phyloP scores from a whole-genome alignment of 352 stramenopile genomes.

The Phytophthora pini region DNA sequence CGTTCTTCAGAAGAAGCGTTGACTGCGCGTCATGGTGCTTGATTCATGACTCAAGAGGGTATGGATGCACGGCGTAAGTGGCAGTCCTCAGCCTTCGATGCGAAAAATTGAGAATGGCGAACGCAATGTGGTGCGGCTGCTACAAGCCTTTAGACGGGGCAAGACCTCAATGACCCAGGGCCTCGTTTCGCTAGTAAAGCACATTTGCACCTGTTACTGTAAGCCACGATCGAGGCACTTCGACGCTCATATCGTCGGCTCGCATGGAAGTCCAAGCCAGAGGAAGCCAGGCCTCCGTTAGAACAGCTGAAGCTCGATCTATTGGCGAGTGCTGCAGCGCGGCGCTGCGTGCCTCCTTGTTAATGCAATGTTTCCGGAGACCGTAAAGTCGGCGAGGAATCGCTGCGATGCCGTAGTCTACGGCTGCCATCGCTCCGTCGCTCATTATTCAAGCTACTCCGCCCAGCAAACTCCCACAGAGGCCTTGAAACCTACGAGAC shows the following conservation, averaged over 20 bases:
- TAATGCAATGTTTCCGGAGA: slow-evolving; percentile 2
- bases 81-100: not conserved
- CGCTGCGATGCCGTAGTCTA: not conserved
- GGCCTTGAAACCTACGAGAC: not conserved
- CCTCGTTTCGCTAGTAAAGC: no score
- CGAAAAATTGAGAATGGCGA: slow-evolving; percentile 25
- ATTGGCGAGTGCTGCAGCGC: slow-evolving; percentile 12
- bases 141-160: slow-evolving; percentile 6
- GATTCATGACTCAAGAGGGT: slow-evolving; percentile 9
- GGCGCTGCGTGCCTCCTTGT: slow-evolving; percentile 10
- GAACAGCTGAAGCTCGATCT: slow-evolving; percentile 22
- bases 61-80: not conserved
- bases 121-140: slow-evolving; percentile 17
- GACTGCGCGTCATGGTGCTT: not conserved
- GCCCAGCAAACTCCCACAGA: no score
- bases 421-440: not conserved
- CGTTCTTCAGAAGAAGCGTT: not conserved
- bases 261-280: slow-evolving; percentile 3
- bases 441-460: not conserved
- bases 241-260: not conserved
- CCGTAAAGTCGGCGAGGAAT: slow-evolving; percentile 6
- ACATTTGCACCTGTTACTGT: no score
- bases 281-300: slow-evolving; percentile 7
- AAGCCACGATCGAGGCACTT: no score
- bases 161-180: not conserved